Conservation (phyloP, 1,284 basidiomycete genomes). For the Anthracocystis setariae region DNA sequence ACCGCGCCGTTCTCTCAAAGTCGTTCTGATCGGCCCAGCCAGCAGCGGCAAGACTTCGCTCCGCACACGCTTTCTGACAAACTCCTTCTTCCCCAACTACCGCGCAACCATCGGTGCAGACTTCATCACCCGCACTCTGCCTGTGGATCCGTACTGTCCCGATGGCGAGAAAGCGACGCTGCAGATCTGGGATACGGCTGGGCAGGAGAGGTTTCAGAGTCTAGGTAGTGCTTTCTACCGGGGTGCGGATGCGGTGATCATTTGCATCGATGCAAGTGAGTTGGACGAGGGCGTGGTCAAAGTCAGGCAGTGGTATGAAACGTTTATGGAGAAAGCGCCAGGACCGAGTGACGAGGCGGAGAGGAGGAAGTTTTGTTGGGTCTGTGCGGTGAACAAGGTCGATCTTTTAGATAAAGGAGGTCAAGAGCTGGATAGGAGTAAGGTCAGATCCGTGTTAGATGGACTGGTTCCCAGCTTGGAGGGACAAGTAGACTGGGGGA, state of each 20-base stretch:
- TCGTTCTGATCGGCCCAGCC: slow-evolving; percentile 60
- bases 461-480: slow-evolving; percentile 11
- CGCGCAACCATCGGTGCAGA: slow-evolving; percentile 61
- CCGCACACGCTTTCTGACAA: slow-evolving; percentile 47
- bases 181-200: slow-evolving; percentile 59
- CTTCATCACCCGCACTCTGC: slow-evolving; percentile 55
- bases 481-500: slow-evolving; percentile 32
- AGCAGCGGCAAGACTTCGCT: slow-evolving; percentile 57
- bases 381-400: slow-evolving; percentile 55
- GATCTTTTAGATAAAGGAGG: slow-evolving; percentile 28
- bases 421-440: slow-evolving; percentile 2
- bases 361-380: slow-evolving; percentile 55
- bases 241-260: slow-evolving; percentile 60
- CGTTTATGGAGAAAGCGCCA: slow-evolving; percentile 52
- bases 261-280: slow-evolving; percentile 45
- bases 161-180: slow-evolving; percentile 39
- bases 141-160: slow-evolving; percentile 18
- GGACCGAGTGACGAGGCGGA: slow-evolving; percentile 35
- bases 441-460: slow-evolving; percentile 29
- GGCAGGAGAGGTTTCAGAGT: slow-evolving; percentile 63
- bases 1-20: slow-evolving; percentile 47
- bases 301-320: slow-evolving; percentile 46
- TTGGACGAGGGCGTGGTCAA: slow-evolving; percentile 18
- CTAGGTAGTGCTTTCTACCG: slow-evolving; percentile 62
- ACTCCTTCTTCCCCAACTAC: slow-evolving; percentile 49